phyloP scores from a whole-genome alignment of 805 yeast genomes.

The Ogataea siamensis region DNA sequence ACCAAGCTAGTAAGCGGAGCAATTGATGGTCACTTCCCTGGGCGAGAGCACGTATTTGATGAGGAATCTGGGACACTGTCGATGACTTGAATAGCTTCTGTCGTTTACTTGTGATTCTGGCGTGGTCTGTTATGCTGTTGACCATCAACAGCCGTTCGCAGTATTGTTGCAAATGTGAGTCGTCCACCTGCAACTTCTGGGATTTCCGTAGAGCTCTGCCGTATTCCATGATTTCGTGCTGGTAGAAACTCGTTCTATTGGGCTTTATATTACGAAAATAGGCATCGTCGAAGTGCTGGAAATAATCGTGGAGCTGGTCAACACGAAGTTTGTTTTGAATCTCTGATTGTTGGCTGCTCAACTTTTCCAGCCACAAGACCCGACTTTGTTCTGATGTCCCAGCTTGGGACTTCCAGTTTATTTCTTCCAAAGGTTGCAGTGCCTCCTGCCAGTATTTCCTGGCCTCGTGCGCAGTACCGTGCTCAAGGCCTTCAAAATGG shows the following conservation, averaged over 20 bases:
- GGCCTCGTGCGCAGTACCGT: background rate
- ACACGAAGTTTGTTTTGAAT: constrained; percentile 1
- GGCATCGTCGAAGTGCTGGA: constrained; percentile 1
- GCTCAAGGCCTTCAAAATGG: background rate
- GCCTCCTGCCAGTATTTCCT: background rate
- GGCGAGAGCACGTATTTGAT: too few species aligned
- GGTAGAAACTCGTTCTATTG: constrained; percentile 1
- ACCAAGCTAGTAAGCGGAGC: too few species aligned
- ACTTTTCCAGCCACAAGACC: constrained; percentile 2
- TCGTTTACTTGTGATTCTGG: constrained; percentile 5
- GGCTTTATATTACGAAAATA: background rate
- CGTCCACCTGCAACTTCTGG: background rate
- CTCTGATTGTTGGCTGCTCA: background rate
- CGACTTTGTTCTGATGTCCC: background rate
- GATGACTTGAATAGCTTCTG: too few species aligned
- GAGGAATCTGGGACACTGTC: too few species aligned
- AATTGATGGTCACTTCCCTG: too few species aligned
- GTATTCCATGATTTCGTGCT: background rate
- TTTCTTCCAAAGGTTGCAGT: constrained; percentile 1
- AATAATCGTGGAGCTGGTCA: constrained; percentile 4
- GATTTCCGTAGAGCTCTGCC: background rate
- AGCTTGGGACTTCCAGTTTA: background rate
- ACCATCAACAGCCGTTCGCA: constrained; percentile 3
- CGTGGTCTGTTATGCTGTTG: constrained; percentile 8
- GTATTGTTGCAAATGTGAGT: background rate